Evolutionary conservation across 2,329 filamentous ascomycete genomes (phyloP), one percentile per base, ranked within the genome.

Genomic region (Fusarium ambrosium): DNA sequence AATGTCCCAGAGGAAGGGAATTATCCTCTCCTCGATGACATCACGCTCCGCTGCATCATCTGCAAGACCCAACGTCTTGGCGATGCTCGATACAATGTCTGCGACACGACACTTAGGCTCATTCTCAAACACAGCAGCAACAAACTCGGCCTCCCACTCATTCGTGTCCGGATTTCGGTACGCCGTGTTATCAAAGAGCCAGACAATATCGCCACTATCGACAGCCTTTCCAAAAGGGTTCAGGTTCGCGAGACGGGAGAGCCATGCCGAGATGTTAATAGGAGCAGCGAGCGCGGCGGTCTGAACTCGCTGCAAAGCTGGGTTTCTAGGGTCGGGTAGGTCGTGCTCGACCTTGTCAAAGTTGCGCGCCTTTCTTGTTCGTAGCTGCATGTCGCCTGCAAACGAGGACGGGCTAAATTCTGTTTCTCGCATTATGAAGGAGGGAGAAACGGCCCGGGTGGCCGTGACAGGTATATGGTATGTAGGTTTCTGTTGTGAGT

Each of bases 101-200:
- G 92, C 89, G 2, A 95, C 83, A 70, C 91, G 89, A 70, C 89
- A 89, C 45, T 93, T 92, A 6, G 92, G 90, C 76, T 94, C 87
- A 78, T 91, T 91, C 73, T 93, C 90, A 77, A 98, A 97, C 67
- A 95, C 94, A 53, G 93, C 94, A 3, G 93, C 91, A 0, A 97
- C 91, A 71, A 95, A 95, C 80, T 98, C 94, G 29, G 93, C 93
- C 79, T 94, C 88, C 95, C 95, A 98, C 62, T 80, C 82, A 63
- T 84, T 84, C 2, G 83, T 82, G 68, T 82, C 78, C 20, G 84
- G 79, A 55, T 85, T 83, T 70, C 90, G 90, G 81, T 93, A 96
- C 6, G 95, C 95, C 4, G 94, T 96, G 79, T 97, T 98, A 85
- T 98, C 95, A 58, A 98, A 87, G 9, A 98, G 86, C 96, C 96